Evolutionary conservation across 495 filamentous ascomycete genomes (phyloP).

Genomic region (Ramalina peruviana): DNA sequence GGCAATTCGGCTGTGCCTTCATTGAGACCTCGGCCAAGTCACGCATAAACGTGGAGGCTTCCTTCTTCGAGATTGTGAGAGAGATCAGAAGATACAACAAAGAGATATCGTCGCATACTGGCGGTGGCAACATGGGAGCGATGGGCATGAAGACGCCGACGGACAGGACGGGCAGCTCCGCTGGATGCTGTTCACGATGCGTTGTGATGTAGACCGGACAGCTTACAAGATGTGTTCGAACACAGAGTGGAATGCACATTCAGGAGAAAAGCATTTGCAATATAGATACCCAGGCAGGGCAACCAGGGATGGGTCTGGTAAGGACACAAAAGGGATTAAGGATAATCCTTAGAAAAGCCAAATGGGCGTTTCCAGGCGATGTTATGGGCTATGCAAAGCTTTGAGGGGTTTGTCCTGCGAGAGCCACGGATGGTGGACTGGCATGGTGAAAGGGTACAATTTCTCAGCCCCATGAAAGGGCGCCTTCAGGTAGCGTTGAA

Average conservation of each 20-base stretch:
- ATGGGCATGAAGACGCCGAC: conserved; percentile 53
- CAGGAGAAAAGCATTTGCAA: neutral
- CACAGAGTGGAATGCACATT: neutral
- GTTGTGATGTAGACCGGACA: conserved; percentile 64
- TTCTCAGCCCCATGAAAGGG: too few relatives aligned
- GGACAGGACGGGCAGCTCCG: conserved; percentile 45
- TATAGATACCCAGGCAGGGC: conserved; percentile 2
- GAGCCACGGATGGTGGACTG: too few relatives aligned
- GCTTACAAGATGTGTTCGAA: neutral
- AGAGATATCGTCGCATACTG: conserved; percentile 77
- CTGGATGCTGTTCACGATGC: conserved; percentile 72
- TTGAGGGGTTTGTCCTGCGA: too few relatives aligned
- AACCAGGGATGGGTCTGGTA: neutral
- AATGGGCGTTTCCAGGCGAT: too few relatives aligned
- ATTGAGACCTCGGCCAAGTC: conserved; percentile 98
- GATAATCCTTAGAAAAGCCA: too few relatives aligned
- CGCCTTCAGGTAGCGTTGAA: too few relatives aligned
- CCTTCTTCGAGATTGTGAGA: conserved; percentile 94
- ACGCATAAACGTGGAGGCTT: conserved; percentile 93
- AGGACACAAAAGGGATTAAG: too few relatives aligned
- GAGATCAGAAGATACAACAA: conserved; percentile 97
- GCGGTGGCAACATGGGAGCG: conserved; percentile 47
- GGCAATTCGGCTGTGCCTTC: conserved; percentile 86
- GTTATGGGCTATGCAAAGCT: too few relatives aligned
- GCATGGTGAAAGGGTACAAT: too few relatives aligned